These are phyloP conservation scores for Calocera cornea DNA, from an alignment of 768 basidiomycete species.

Conservation along the genomic window DNA sequence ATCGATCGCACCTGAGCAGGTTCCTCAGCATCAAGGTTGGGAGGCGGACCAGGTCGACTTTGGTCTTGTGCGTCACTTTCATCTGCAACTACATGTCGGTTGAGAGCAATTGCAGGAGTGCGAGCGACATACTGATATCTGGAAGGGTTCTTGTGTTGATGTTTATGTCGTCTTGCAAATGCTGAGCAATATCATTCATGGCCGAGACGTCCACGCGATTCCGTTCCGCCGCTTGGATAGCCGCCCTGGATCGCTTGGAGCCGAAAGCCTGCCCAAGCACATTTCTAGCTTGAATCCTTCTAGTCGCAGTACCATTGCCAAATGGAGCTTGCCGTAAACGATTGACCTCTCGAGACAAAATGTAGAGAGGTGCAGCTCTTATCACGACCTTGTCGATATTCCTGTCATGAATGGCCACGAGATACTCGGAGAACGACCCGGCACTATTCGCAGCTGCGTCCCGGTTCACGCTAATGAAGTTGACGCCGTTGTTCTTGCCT, in stretches of 20 bases:
- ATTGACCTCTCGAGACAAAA: conserved; percentile 70
- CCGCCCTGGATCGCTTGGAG: conserved; percentile 82
- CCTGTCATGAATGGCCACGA: conserved; percentile 71
- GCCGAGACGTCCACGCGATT: conserved; percentile 81
- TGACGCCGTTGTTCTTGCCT: conserved; percentile 72
- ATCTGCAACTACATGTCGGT: conserved; percentile 31
- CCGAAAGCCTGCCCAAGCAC: conserved; percentile 88
- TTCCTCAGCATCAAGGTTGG: conserved; percentile 48
- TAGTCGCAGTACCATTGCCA: conserved; percentile 31
- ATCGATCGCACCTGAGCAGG: conserved; percentile 39
- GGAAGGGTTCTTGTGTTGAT: conserved; percentile 55
- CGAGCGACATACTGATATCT: conserved; percentile 41
- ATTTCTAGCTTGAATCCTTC: conserved; percentile 51
- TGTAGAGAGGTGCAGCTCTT: conserved; percentile 51
- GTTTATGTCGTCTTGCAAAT: conserved; percentile 73
- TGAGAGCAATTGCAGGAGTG: conserved; percentile 4
- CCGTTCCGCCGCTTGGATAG: conserved; percentile 71
- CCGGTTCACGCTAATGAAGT: conserved; percentile 53
- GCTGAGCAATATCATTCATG: conserved; percentile 70
- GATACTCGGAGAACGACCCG: conserved; percentile 40
- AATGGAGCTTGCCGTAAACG: conserved; percentile 39
- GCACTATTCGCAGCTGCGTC: conserved; percentile 25
- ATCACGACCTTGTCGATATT: conserved; percentile 55
- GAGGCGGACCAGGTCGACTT: conserved; percentile 62
- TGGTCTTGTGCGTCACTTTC: conserved; percentile 50